phyloP scores from a whole-genome alignment of 495 filamentous ascomycete species.

The Achaetomiella virescens region DNA sequence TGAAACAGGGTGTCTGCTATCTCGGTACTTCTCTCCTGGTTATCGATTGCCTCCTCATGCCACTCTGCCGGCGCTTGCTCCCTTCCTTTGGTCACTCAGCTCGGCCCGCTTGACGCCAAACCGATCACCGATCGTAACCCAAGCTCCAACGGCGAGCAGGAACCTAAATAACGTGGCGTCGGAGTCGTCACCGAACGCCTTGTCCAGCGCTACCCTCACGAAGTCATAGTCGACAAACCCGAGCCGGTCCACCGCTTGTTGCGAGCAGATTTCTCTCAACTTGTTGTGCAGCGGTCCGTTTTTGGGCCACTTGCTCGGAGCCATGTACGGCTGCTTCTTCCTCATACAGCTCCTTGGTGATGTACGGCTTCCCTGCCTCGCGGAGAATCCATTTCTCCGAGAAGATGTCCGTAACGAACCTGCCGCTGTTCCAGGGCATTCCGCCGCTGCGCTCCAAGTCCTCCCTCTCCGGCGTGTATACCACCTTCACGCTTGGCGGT shows the following conservation, averaged over 20 bases:
- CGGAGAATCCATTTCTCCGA: constrained; percentile 47
- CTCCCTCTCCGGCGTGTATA: constrained; percentile 22
- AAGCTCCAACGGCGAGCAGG: too few relatives aligned
- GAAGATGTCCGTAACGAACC: constrained; percentile 10
- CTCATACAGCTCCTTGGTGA: constrained; percentile 47
- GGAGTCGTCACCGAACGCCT: background rate
- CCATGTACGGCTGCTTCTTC: constrained; percentile 41
- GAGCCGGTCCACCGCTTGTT: constrained; percentile 36
- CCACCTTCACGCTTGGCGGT: constrained; percentile 44
- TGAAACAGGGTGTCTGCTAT: too few relatives aligned
- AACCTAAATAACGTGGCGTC: background rate
- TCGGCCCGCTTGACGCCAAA: too few relatives aligned
- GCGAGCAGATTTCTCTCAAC: constrained; percentile 30
- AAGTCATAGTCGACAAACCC: constrained; percentile 37
- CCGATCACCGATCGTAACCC: too few relatives aligned
- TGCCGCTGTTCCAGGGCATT: background rate
- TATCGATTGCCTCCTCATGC: too few relatives aligned
- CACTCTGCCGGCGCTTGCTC: too few relatives aligned
- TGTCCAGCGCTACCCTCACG: constrained; percentile 11
- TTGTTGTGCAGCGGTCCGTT: constrained; percentile 36
- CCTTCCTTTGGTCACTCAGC: too few relatives aligned
- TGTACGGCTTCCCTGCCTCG: constrained; percentile 42
- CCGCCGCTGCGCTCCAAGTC: background rate
- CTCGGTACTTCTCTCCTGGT: too few relatives aligned
- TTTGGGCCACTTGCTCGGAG: constrained; percentile 22